Base-by-base conservation (phyloP, 257 asterid species). In the Nicotiana obtusifolia region DNA sequence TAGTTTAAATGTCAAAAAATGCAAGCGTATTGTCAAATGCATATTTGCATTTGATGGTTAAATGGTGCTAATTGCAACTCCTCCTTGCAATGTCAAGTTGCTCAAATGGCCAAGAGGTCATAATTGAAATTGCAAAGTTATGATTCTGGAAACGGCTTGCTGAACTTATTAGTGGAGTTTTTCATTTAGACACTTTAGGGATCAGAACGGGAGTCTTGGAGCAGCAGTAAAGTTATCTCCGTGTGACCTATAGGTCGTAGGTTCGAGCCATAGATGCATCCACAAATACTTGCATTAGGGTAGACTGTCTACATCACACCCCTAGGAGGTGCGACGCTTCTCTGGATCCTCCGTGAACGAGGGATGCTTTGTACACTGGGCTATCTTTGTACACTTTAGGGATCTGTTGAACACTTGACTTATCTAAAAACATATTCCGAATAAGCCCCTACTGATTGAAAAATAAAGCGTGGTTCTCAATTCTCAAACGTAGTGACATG, bases 301-400 rank as follows among this genome's bases (percentile, higher is more conserved):
- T 35, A 35, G 41, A 35, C 41, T 35, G 5, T 35, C 9, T 37
- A 37, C 11, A 37, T 7, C 3, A 8, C 47, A 8, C 10, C 3
- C 10, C 7, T 37, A 8, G 9, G 1, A 37, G 49, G 49, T 41
- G 49, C 0, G 49, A 8, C 2, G 11, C 3, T 41, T 41, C 3
- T 41, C 0, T 0, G 0, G 4, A 9, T 1, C 13, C 2, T 9
- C 4, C 3, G 0, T 41, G 4, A 41, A 41, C 1, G 13, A 3
- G 3, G 0, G 13, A 9, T 41, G 13, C 4, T 41, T 41, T 41
- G 11, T n/a, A n/a, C n/a, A 44, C 28, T 26, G 28, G 28, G 1
- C 28, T 26, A 26, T 26, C 2, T 7, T 35, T 37, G 6, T 37
- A 1, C 9, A 37, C 17, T 16, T 16, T 14, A 52, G 57, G 17